Conservation (phyloP, 129 eudicot species). For the Flaveria sonorensis region DNA sequence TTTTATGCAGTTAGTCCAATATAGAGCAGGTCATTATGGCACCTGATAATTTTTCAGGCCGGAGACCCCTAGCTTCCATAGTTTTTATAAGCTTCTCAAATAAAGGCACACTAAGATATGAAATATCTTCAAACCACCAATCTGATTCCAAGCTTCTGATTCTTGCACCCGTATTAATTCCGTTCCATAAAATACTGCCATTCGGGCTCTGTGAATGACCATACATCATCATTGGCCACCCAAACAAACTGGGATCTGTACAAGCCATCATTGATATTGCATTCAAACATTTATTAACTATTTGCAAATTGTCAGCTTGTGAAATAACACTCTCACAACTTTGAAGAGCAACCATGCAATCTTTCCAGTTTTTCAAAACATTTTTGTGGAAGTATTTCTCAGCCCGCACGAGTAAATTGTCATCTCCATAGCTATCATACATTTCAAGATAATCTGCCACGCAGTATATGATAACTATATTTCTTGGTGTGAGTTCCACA, state of each 20-base stretch:
- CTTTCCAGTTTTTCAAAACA: constrained; percentile 75
- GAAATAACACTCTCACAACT: constrained; percentile 61
- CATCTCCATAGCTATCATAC: constrained; percentile 80
- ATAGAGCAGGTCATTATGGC: constrained; percentile 30
- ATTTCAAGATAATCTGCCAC: constrained; percentile 82
- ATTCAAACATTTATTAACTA: constrained; percentile 61
- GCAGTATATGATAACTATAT: constrained; percentile 67
- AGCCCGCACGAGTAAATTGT: constrained; percentile 56
- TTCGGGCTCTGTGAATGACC: constrained; percentile 97
- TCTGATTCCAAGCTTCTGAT: constrained; percentile 73
- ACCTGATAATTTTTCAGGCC: constrained; percentile 75
- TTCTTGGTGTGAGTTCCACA: constrained; percentile 66
- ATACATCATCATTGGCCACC: constrained; percentile 99
- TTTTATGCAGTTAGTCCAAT: not conserved
- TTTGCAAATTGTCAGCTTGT: constrained; percentile 66
- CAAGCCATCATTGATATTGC: constrained; percentile 76
- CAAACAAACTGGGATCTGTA: constrained; percentile 90
- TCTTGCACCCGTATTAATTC: constrained; percentile 93
- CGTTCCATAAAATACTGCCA: constrained; percentile 97
- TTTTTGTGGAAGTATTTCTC: constrained; percentile 71
- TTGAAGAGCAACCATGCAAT: constrained; percentile 85
- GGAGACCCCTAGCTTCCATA: constrained; percentile 71
- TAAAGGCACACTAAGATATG: constrained; percentile 70
- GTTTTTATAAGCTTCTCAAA: constrained; percentile 68
- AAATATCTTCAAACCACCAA: constrained; percentile 97